These are phyloP conservation scores for Lactarius hatsudake DNA, from an alignment of 768 basidiomycete genomes.

Conservation along the genomic window DNA sequence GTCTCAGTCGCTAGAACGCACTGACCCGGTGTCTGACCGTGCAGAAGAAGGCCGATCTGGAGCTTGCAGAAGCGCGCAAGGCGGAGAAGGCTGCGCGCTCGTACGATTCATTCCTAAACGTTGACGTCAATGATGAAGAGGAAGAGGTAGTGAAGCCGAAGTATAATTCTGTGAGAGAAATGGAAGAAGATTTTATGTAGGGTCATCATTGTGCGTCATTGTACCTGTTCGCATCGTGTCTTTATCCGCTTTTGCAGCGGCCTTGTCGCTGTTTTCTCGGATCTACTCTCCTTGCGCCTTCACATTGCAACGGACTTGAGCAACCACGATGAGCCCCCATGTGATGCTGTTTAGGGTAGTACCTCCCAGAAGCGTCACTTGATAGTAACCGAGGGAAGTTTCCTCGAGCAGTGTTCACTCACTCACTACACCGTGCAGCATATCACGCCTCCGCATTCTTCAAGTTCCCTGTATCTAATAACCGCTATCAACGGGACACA, in stretches of 20 bases:
- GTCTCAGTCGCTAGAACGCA: not conserved
- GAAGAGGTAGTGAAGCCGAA: constrained; percentile 42
- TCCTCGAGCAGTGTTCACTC: not conserved
- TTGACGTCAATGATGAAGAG: constrained; percentile 53
- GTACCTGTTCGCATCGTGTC: not conserved
- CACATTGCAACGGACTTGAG: not conserved
- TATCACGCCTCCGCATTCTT: too few species aligned
- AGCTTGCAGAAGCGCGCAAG: constrained; percentile 71
- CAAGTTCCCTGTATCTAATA: too few species aligned
- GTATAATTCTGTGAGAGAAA: constrained; percentile 62
- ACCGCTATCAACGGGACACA: not conserved
- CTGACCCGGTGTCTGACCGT: not conserved
- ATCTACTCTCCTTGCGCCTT: not conserved
- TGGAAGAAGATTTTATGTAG: constrained; percentile 90
- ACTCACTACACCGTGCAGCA: not conserved
- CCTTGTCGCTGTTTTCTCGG: not conserved
- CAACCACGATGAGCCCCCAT: not conserved
- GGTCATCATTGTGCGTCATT: not conserved
- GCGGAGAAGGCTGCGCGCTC: constrained; percentile 86
- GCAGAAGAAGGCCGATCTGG: constrained; percentile 77
- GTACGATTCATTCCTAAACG: constrained; percentile 78
- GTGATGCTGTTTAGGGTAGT: not conserved
- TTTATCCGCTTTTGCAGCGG: not conserved
- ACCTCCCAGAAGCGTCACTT: not conserved
- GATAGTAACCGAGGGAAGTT: not conserved